These are phyloP conservation scores for Arctium lappa DNA, from an alignment of 129 eudicot species.

Conservation along the genomic window DNA sequence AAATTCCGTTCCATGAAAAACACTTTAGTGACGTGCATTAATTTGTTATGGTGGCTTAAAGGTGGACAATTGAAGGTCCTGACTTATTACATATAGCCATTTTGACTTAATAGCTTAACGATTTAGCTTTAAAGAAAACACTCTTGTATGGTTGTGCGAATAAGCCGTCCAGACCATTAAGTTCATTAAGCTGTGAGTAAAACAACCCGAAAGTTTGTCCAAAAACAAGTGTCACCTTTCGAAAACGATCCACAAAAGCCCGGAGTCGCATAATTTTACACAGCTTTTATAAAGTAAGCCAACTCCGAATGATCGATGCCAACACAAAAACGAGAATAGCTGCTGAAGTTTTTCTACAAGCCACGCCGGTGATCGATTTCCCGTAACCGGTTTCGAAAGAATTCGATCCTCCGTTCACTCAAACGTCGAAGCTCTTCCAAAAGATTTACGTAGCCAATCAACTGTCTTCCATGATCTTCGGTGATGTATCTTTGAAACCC, in stretches of 20 bases:
- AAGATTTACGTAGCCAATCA: constrained; percentile 20
- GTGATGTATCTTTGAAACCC: constrained; percentile 36
- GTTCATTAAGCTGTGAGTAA: too few relatives aligned
- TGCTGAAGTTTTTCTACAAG: neutral
- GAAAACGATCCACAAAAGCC: neutral
- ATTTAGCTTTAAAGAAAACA: too few relatives aligned
- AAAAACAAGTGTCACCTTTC: neutral
- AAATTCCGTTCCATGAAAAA: too few relatives aligned
- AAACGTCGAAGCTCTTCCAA: constrained; percentile 41
- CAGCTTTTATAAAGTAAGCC: neutral
- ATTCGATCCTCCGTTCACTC: constrained; percentile 18
- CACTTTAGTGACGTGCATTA: too few relatives aligned
- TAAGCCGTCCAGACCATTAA: too few relatives aligned
- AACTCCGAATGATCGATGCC: neutral
- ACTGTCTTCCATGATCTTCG: constrained; percentile 21
- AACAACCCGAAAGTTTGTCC: neutral
- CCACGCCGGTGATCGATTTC: neutral
- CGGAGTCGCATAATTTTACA: neutral
- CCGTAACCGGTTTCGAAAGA: constrained; percentile 7
- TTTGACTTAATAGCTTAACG: too few relatives aligned
- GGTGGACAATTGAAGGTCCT: too few relatives aligned
- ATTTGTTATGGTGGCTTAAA: too few relatives aligned
- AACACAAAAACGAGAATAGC: neutral
- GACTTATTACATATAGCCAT: too few relatives aligned
- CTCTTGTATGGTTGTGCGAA: too few relatives aligned